These are phyloP conservation scores for Fusarium lyarnte DNA, from an alignment of 2,329 filamentous ascomycete species.

Conservation along the genomic window DNA sequence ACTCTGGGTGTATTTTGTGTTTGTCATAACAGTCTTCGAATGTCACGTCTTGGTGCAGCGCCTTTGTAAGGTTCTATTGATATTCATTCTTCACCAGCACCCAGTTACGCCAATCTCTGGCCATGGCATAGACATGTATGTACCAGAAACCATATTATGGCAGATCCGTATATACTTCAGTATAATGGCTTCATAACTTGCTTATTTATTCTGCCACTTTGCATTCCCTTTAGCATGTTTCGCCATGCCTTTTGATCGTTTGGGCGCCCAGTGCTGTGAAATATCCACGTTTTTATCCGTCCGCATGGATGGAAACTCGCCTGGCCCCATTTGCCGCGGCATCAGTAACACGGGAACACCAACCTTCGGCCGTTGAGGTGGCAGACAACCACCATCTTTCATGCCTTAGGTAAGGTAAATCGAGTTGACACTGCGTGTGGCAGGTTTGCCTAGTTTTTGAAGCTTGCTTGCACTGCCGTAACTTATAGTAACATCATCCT, in stretches of 20 bases:
- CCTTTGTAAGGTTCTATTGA: background rate
- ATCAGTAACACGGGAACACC: background rate
- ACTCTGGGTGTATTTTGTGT: background rate
- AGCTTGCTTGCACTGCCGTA: background rate
- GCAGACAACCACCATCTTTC: background rate
- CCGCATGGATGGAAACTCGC: background rate
- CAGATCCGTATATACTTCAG: background rate
- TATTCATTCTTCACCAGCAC: background rate
- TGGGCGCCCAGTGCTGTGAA: background rate
- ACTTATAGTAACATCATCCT: background rate
- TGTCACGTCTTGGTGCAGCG: background rate
- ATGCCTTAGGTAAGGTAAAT: background rate
- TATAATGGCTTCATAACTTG: background rate
- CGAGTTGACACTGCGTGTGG: constrained; percentile 10
- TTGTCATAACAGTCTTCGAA: background rate
- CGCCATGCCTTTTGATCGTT: background rate
- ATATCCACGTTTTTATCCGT: background rate
- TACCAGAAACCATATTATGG: background rate
- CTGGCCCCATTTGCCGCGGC: background rate
- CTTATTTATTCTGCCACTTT: background rate
- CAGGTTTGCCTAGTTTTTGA: background rate
- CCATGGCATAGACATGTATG: background rate
- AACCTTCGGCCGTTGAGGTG: background rate
- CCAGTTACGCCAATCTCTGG: background rate
- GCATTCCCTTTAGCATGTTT: background rate